phyloP scores from a whole-genome alignment of 805 yeast genomes.

The Starmerella bombicola region DNA sequence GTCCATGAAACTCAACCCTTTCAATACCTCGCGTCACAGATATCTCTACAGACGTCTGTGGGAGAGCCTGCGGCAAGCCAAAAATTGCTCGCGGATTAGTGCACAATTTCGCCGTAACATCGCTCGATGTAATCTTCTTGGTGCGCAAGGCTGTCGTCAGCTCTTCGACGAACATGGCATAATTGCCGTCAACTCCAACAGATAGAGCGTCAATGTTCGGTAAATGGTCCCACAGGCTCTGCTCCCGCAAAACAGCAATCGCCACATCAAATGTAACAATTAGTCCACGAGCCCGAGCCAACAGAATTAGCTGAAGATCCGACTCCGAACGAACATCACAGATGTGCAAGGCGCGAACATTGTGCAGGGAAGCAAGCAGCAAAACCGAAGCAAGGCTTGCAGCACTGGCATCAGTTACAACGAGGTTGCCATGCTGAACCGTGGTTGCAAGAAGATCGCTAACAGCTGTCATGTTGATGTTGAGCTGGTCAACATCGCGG shows the following conservation, averaged over 20 bases:
- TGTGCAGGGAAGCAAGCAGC: conserved; percentile 76
- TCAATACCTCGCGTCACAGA: conserved; percentile 71
- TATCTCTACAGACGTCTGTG: conserved; percentile 61
- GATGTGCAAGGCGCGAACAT: conserved; percentile 64
- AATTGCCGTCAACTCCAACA: conserved; percentile 65
- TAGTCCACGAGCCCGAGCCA: conserved; percentile 73
- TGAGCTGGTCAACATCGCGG: conserved; percentile 31
- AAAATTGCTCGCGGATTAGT: conserved; percentile 73
- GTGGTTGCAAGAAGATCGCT: conserved; percentile 58
- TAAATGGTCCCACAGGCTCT: conserved; percentile 66
- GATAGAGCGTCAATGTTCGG: conserved; percentile 73
- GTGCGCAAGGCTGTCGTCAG: conserved; percentile 67
- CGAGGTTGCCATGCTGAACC: conserved; percentile 68
- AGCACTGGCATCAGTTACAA: conserved; percentile 82
- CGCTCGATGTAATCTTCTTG: conserved; percentile 57
- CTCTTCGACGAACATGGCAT: conserved; percentile 69
- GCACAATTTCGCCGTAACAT: conserved; percentile 60
- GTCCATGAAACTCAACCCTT: conserved; percentile 66
- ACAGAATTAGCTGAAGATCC: conserved; percentile 68
- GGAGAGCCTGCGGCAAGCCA: conserved; percentile 58
- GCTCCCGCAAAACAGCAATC: conserved; percentile 59
- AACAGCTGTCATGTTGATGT: conserved; percentile 31
- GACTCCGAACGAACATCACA: conserved; percentile 71
- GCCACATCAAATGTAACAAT: conserved; percentile 84
- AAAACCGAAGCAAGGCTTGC: conserved; percentile 88